Evolutionary conservation across 352 stramenopile genomes (phyloP).

Genomic region (Globisporangium paddicum): DNA sequence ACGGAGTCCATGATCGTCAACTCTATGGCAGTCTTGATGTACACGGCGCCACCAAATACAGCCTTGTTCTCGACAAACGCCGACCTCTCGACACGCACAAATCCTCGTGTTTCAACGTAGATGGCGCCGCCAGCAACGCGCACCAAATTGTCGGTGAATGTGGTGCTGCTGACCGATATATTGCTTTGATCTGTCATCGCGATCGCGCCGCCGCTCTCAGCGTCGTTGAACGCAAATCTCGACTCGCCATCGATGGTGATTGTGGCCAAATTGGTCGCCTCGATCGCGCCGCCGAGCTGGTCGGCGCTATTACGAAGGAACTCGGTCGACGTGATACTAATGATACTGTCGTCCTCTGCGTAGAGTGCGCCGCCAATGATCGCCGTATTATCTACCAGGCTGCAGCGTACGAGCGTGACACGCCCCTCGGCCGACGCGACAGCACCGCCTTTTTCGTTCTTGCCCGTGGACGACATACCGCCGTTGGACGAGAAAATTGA

Average conservation of each 20-base stretch:
- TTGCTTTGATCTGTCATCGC: conserved; percentile 11
- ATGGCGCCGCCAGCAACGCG: conserved; percentile 26
- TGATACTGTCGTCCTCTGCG: conserved; percentile 25
- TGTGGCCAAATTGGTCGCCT: conserved; percentile 13
- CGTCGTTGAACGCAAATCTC: conserved; percentile 35
- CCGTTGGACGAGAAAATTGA: conserved; percentile 35
- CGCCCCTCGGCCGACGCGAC: conserved; percentile 38
- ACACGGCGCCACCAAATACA: conserved; percentile 30
- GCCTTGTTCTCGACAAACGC: conserved; percentile 29
- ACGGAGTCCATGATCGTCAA: conserved; percentile 15
- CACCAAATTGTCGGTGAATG: conserved; percentile 24
- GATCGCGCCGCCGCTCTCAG: conserved; percentile 27
- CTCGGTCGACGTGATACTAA: conserved; percentile 15
- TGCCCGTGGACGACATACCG: conserved; percentile 38
- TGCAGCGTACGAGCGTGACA: conserved; percentile 25
- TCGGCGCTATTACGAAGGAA: conserved; percentile 50
- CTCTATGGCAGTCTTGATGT: conserved; percentile 18
- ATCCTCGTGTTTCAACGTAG: conserved; percentile 22
- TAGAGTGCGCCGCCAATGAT: conserved; percentile 37
- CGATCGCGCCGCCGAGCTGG: conserved; percentile 38
- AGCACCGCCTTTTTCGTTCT: conserved; percentile 49
- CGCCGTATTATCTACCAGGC: conserved; percentile 46
- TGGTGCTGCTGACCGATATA: conserved; percentile 8
- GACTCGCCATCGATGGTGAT: conserved; percentile 13
- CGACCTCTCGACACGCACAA: conserved; percentile 12